Conservation (phyloP, 2,329 filamentous ascomycete genomes). For the Purpureocillium lavendulum region DNA sequence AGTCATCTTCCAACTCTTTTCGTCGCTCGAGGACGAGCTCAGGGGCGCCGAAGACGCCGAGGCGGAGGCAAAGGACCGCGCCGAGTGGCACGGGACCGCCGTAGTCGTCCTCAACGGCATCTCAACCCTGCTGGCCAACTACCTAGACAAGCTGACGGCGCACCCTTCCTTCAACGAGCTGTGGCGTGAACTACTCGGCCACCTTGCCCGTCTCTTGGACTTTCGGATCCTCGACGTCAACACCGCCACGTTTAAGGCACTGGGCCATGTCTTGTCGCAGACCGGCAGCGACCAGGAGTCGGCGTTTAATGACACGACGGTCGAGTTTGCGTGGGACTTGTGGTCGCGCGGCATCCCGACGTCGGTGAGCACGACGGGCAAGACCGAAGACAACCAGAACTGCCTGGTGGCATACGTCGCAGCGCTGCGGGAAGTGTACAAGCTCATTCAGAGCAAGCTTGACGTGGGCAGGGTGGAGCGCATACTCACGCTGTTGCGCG, state of each 20-base stretch:
- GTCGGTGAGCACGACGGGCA: constrained; percentile 22
- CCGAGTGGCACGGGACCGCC: constrained; percentile 66
- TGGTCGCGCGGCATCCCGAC: constrained; percentile 61
- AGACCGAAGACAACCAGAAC: constrained; percentile 61
- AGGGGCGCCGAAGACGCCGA: constrained; percentile 26
- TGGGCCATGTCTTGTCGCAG: constrained; percentile 53
- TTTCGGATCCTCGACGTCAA: constrained; percentile 61
- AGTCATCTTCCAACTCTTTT: constrained; percentile 71
- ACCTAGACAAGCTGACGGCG: constrained; percentile 62
- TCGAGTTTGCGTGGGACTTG: constrained; percentile 58
- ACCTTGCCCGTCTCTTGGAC: constrained; percentile 57
- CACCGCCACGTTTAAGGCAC: constrained; percentile 60
- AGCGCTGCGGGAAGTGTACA: constrained; percentile 69
- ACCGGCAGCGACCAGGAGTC: constrained; percentile 32
- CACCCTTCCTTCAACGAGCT: constrained; percentile 60
- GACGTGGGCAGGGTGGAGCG: constrained; percentile 51
- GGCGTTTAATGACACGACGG: constrained; percentile 39
- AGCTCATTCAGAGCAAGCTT: constrained; percentile 58
- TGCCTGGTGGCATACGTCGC: constrained; percentile 80
- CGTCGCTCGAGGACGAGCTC: constrained; percentile 56
- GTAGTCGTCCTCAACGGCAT: constrained; percentile 67
- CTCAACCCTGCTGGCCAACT: constrained; percentile 64
- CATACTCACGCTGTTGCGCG: constrained; percentile 64
- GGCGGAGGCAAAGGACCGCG: constrained; percentile 32
- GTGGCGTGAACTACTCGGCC: constrained; percentile 66